These are phyloP conservation scores for Immersiella caudata DNA, from an alignment of 495 filamentous ascomycete species.

Conservation along the genomic window DNA sequence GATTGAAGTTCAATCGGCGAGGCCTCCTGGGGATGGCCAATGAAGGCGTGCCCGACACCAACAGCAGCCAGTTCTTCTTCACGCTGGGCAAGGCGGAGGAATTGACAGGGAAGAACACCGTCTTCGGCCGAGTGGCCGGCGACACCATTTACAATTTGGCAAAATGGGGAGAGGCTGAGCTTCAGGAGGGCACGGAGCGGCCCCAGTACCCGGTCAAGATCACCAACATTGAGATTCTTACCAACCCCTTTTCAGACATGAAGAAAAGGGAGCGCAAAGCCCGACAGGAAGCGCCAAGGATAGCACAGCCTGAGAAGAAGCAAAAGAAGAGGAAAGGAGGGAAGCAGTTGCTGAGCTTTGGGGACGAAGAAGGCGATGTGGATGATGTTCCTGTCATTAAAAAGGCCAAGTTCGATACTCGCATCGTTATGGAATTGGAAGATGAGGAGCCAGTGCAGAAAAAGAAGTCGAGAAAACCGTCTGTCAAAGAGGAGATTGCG, in stretches of 20 bases:
- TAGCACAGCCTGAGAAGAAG: slow-evolving; percentile 58
- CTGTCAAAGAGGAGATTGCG: slow-evolving; percentile 34
- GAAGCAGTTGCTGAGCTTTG: slow-evolving; percentile 88
- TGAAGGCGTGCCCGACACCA: slow-evolving; percentile 69
- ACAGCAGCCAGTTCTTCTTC: slow-evolving; percentile 96
- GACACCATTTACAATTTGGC: slow-evolving; percentile 95
- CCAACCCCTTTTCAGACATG: slow-evolving; percentile 90
- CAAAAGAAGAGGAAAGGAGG: slow-evolving; percentile 75
- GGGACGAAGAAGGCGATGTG: slow-evolving; percentile 77
- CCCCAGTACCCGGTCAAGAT: slow-evolving; percentile 87
- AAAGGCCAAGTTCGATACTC: slow-evolving; percentile 90
- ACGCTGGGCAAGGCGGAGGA: slow-evolving; percentile 83
- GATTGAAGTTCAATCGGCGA: slow-evolving; percentile 89
- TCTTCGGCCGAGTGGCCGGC: slow-evolving; percentile 91
- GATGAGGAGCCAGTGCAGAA: slow-evolving; percentile 35
- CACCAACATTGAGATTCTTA: slow-evolving; percentile 76
- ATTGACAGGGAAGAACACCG: slow-evolving; percentile 83
- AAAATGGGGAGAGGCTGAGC: slow-evolving; percentile 86
- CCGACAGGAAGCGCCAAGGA: slow-evolving; percentile 43
- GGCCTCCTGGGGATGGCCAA: slow-evolving; percentile 95
- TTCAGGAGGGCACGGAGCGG: slow-evolving; percentile 77
- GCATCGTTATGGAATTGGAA: slow-evolving; percentile 67
- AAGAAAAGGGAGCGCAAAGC: slow-evolving; percentile 64
- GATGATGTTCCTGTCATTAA: slow-evolving; percentile 67
- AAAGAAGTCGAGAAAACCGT: slow-evolving; percentile 31